phyloP scores from a whole-genome alignment of 2,329 filamentous ascomycete species.

The Colletotrichum endophyticum region DNA sequence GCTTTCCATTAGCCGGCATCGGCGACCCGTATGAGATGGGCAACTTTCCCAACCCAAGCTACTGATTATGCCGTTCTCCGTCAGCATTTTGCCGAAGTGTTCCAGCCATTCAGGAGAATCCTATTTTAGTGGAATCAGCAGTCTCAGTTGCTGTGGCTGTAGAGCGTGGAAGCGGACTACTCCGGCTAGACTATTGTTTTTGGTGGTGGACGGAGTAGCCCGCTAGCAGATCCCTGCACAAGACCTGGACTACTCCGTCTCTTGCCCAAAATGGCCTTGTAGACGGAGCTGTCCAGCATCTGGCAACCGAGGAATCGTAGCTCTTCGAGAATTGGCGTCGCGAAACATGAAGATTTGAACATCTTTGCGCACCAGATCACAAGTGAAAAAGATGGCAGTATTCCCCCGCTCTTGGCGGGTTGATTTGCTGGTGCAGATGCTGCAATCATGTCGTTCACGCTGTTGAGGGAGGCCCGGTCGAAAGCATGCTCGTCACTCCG shows the following conservation, averaged over 20 bases:
- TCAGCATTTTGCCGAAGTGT: background rate
- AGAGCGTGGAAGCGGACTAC: background rate
- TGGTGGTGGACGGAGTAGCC: background rate
- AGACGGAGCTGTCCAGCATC: background rate
- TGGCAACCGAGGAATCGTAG: background rate
- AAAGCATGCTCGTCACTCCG: background rate
- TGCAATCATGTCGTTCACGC: background rate
- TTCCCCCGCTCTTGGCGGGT: background rate
- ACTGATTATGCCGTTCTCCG: background rate
- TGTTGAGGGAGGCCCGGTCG: background rate
- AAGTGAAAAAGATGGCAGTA: background rate
- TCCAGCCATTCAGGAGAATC: background rate
- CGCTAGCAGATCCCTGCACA: background rate
- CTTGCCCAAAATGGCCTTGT: background rate
- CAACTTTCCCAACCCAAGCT: background rate
- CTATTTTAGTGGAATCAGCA: background rate
- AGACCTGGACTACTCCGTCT: background rate
- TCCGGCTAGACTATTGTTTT: background rate
- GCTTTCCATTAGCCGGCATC: constrained; percentile 8
- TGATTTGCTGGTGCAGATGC: background rate
- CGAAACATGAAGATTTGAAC: background rate
- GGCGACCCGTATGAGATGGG: background rate
- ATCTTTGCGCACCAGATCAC: background rate
- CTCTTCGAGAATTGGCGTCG: background rate
- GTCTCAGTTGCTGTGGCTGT: background rate